phyloP scores from a whole-genome alignment of 257 asterid species.

The Marsdenia floribunda region DNA sequence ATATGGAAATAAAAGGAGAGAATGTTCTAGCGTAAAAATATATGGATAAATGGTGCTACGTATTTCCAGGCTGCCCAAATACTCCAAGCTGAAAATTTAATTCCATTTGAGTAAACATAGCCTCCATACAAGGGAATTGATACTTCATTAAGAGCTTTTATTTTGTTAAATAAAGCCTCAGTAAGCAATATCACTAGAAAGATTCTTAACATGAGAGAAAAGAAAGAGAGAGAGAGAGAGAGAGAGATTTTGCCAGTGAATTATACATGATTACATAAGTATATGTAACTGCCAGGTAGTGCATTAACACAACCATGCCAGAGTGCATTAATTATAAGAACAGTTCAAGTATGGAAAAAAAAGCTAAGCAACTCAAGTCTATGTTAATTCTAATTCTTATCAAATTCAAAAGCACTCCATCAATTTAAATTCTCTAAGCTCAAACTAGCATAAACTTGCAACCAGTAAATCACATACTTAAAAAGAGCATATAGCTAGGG shows the following conservation, averaged over 20 bases:
- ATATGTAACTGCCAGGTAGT: not conserved
- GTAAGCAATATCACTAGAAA: constrained; percentile 11
- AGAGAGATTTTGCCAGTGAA: not conserved
- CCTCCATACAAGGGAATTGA: not conserved
- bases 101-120: not conserved
- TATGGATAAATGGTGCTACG: not conserved
- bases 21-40: not conserved
- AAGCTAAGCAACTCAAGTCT: not conserved
- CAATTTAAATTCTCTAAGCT: not conserved
- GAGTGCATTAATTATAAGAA: no score
- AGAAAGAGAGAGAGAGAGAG: not conserved
- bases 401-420: not conserved
- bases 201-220: constrained; percentile 9
- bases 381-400: not conserved
- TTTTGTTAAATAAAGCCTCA: not conserved
- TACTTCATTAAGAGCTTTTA: not conserved
- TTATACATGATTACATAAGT: not conserved
- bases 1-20: not conserved
- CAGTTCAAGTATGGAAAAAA: not conserved
- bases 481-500: not conserved
- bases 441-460: not conserved
- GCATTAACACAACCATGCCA: not conserved
- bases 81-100: not conserved
- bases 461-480: not conserved
- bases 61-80: not conserved